phyloP scores from a whole-genome alignment of 352 stramenopile genomes.

The Pythium brachiatum region DNA sequence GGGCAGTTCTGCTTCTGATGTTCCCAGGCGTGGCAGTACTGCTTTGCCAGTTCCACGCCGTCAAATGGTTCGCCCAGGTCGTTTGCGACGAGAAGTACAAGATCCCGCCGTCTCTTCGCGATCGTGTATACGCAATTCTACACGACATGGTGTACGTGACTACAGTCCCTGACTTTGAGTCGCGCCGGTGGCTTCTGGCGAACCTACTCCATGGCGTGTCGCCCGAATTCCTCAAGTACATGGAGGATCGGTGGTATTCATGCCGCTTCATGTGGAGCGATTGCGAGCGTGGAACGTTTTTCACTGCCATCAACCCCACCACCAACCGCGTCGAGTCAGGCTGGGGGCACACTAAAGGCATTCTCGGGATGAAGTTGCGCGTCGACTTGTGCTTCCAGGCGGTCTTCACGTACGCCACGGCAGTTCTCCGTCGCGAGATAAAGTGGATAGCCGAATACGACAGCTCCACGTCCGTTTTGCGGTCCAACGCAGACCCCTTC shows the following conservation, averaged over 20 bases:
- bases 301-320: conserved; percentile 2
- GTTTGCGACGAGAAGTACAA: too few species aligned
- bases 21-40: not conserved
- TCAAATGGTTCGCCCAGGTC: not conserved
- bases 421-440: too few species aligned
- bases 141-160: conserved; percentile 1
- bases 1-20: not conserved
- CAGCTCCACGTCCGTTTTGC: too few species aligned
- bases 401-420: not conserved
- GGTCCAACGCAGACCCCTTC: too few species aligned
- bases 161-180: not conserved
- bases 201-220: not conserved
- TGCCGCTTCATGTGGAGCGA: conserved; percentile 2
- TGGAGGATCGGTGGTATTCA: conserved; percentile 1
- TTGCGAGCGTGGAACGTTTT: not conserved
- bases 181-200: not conserved
- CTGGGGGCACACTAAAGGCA: conserved; percentile 1
- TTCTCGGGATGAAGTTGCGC: not conserved
- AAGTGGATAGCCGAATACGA: too few species aligned
- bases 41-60: not conserved
- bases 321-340: conserved; percentile 6
- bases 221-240: not conserved
- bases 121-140: too few species aligned
- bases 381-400: conserved; percentile 4
- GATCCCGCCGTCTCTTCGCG: too few species aligned